Percentiles rank a stretch among this genome's conserved stretches.
Evolutionary conservation across 768 basidiomycete species (phyloP).

Genomic region (Lepiota brunneoincarnata): DNA sequence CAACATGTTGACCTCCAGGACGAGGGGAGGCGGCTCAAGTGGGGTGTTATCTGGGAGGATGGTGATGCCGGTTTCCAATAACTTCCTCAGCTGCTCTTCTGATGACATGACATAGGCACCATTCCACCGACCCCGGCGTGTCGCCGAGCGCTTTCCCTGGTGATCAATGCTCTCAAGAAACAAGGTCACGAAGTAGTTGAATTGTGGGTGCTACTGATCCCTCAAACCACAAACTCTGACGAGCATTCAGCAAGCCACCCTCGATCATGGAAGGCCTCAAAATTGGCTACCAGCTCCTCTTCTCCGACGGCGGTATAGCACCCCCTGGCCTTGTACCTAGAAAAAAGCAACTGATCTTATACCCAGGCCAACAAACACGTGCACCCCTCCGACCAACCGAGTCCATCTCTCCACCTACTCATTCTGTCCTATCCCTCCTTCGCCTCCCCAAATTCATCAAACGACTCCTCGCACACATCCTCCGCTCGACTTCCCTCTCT

Average conservation of each 20-base stretch:
- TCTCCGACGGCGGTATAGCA: constrained; percentile 52
- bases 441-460: constrained; percentile 38
- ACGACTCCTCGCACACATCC: constrained; percentile 38
- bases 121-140: constrained; percentile 66
- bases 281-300: constrained; percentile 52
- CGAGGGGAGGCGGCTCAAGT: constrained; percentile 52
- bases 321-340: constrained; percentile 5
- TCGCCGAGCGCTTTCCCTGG: constrained; percentile 48
- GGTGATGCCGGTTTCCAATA: constrained; percentile 31
- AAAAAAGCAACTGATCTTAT: constrained; percentile 1
- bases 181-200: constrained; percentile 64
- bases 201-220: constrained; percentile 40
- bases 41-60: constrained; percentile 63
- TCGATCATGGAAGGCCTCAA: constrained; percentile 45
- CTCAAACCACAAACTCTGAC: not conserved
- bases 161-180: constrained; percentile 48
- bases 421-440: constrained; percentile 31
- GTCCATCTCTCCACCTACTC: constrained; percentile 28
- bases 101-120: constrained; percentile 36
- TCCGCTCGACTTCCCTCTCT: constrained; percentile 34
- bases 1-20: constrained; percentile 42
- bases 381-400: constrained; percentile 31
- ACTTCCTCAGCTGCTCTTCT: not conserved
- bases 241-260: constrained; percentile 36
- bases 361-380: constrained; percentile 41